Base-by-base conservation (phyloP, 306 rosid genomes). In the Rosa lucieae region DNA sequence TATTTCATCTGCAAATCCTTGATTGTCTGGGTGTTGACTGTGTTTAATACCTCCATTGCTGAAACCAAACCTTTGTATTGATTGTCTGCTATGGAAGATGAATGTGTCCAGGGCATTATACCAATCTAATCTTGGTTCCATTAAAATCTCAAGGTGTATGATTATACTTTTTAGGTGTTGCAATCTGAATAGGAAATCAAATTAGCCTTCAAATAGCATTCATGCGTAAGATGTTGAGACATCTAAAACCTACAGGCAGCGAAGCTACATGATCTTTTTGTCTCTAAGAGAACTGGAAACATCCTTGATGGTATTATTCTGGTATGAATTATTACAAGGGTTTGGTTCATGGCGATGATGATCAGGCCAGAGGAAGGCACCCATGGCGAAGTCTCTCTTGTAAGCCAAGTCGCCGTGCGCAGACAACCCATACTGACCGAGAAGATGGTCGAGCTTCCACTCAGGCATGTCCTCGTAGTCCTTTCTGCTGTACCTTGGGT, bases 381-480 rank as follows among this genome's bases (percentile, higher is more conserved):
- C 97, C 79, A 88, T 90, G 10, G 98, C 98, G 75, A 83, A 92
- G 43, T 86, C 76, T 72, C 94, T 81, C 86, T 92, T 90, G 88
- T 80, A 87, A 21, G 89, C 84, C 89, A 94, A 86, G 84, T 92
- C 88, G 47, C 94, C 97, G 3, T 80, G 49, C 6, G 86, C 63
- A 11, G 93, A 80, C 78, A 90, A 75, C 15, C 98, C 98, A 76
- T 94, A 92, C 71, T 92, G 90, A n/a, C 85, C 62, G 26, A 94
- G 94, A 29, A 94, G 90, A 5, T 79, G 26, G 73, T 94, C 85
- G 4, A 94, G 86, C 87, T 87, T 90, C 97, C 97, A 88, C 81
- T 92, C 93, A 0, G 96, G 93, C 97, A 94, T 92, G 76, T 86
- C 77, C 74, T 83, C 75, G 62, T 94, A 94, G 74, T 92, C 98